Evolutionary conservation across 768 basidiomycete genomes (phyloP).

Genomic region (Cystobasidium tubakii): DNA sequence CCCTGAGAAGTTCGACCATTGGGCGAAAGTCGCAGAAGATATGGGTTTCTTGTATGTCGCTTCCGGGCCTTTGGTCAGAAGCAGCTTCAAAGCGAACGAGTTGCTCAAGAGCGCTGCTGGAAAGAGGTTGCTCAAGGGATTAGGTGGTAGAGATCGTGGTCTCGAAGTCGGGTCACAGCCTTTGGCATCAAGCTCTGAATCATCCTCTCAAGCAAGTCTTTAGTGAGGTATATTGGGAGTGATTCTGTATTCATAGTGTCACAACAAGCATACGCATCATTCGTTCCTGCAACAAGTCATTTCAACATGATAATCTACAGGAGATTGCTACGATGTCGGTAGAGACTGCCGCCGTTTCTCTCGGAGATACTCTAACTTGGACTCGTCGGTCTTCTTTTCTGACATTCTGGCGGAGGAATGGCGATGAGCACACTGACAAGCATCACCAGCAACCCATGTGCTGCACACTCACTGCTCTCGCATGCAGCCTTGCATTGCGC

Average conservation of each 20-base stretch:
- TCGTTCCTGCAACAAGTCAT: not conserved
- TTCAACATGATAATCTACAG: not conserved
- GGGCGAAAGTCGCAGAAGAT: slow-evolving; percentile 81
- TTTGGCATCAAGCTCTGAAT: not conserved
- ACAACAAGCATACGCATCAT: not conserved
- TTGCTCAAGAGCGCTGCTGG: slow-evolving; percentile 41
- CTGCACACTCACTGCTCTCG: slow-evolving; percentile 60
- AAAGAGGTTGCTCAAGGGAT: slow-evolving; percentile 35
- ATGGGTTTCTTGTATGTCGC: slow-evolving; percentile 98
- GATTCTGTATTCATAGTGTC: not conserved
- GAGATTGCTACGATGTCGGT: not conserved
- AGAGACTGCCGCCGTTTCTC: slow-evolving; percentile 25
- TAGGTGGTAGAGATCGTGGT: slow-evolving; percentile 25
- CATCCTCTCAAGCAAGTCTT: not conserved
- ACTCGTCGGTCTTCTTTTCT: slow-evolving; percentile 20
- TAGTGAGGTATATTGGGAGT: not conserved
- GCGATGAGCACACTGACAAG: too few relatives aligned
- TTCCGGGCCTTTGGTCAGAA: slow-evolving; percentile 88
- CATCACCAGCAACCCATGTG: too few relatives aligned
- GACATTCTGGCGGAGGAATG: slow-evolving; percentile 21
- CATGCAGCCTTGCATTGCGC: slow-evolving; percentile 70
- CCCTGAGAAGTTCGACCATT: slow-evolving; percentile 83
- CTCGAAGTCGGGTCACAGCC: slow-evolving; percentile 14
- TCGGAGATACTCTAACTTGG: slow-evolving; percentile 18
- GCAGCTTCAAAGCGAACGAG: slow-evolving; percentile 81